Evolutionary conservation across 768 basidiomycete species (phyloP).

Genomic region (Trametes punicea): DNA sequence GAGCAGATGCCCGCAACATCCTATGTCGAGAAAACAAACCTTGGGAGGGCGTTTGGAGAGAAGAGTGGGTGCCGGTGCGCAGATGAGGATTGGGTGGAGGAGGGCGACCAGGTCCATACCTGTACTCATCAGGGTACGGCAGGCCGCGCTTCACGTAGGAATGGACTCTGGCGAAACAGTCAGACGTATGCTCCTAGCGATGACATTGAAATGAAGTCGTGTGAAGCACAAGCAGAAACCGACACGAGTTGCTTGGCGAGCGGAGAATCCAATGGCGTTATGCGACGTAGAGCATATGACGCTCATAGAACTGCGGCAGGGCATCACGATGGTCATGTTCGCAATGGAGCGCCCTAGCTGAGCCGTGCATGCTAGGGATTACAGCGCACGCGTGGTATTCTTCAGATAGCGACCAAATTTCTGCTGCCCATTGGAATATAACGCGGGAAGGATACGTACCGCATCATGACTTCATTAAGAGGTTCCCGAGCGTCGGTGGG

Average conservation of each 20-base stretch:
- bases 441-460: constrained; percentile 41
- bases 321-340: too few species aligned
- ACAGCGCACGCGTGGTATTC: too few species aligned
- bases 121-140: constrained; percentile 69
- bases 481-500: constrained; percentile 67
- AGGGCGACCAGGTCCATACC: constrained; percentile 63
- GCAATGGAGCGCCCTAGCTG: too few species aligned
- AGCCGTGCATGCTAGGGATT: too few species aligned
- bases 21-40: background rate
- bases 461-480: constrained; percentile 65
- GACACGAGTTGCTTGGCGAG: too few species aligned
- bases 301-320: too few species aligned
- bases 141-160: constrained; percentile 61
- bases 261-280: too few species aligned
- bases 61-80: constrained; percentile 18
- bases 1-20: background rate
- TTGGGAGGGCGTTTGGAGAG: constrained; percentile 1
- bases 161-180: constrained; percentile 45
- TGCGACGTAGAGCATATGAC: too few species aligned
- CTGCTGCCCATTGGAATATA: too few species aligned
- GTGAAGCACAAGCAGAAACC: too few species aligned
- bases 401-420: too few species aligned
- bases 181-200: background rate
- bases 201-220: background rate
- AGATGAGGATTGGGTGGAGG: constrained; percentile 52